phyloP scores from a whole-genome alignment of 2,329 filamentous ascomycete species.

The Fusarium sp. region DNA sequence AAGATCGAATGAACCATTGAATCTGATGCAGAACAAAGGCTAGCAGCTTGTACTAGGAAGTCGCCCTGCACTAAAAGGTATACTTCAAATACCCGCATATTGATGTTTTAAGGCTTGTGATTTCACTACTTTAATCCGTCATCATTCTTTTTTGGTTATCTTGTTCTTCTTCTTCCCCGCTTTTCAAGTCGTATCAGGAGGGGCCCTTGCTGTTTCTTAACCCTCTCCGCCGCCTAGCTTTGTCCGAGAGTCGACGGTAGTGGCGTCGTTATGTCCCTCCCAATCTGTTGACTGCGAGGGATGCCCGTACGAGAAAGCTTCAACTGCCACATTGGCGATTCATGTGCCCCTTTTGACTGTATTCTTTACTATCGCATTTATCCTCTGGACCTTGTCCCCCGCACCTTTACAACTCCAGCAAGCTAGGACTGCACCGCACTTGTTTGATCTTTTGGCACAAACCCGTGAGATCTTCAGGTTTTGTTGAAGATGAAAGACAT shows the following conservation, averaged over 20 bases:
- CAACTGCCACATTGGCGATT: slow-evolving; percentile 14
- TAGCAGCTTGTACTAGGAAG: not conserved
- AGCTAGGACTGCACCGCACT: not conserved
- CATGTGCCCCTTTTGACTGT: slow-evolving; percentile 15
- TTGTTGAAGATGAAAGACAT: slow-evolving; percentile 21
- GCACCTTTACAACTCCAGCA: not conserved
- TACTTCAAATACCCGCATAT: not conserved
- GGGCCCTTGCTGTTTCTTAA: slow-evolving; percentile 20
- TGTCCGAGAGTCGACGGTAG: slow-evolving; percentile 24
- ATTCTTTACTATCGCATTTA: slow-evolving; percentile 12
- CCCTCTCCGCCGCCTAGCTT: slow-evolving; percentile 7
- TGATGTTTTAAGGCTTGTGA: not conserved
- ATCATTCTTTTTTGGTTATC: not conserved
- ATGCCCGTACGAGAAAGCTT: slow-evolving; percentile 29
- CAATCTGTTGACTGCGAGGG: slow-evolving; percentile 24
- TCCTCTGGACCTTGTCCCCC: not conserved
- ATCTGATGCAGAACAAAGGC: slow-evolving; percentile 10
- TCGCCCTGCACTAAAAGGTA: slow-evolving; percentile 20
- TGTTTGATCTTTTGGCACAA: slow-evolving; percentile 5
- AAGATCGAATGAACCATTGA: slow-evolving; percentile 24
- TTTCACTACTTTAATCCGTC: not conserved
- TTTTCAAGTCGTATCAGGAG: slow-evolving; percentile 18
- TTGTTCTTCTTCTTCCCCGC: slow-evolving; percentile 8
- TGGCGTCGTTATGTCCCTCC: slow-evolving; percentile 35
- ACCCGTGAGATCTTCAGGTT: slow-evolving; percentile 12